Evolutionary conservation across 164 flowering plant genomes (phyloP), one percentile per base, ranked within the genome.

Genomic region (Magnolia changhungtana): DNA sequence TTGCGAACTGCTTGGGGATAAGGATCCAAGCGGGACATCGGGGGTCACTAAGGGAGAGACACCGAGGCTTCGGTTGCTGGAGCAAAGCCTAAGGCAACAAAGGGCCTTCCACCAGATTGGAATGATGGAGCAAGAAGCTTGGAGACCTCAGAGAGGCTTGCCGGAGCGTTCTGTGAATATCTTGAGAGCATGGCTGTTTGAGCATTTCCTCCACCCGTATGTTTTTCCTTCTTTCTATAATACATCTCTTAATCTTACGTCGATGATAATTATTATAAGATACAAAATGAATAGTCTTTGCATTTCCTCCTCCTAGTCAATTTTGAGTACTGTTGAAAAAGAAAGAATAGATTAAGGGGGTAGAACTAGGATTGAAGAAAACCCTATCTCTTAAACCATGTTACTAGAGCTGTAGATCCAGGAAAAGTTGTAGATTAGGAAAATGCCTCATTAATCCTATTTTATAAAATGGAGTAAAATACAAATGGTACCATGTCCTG

Each of bases 151-250:
- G 76, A 81, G 99, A 73, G 98, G 99, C 67, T 74, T 96, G 80
- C 99, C 98, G n/a, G 99, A 96, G 70, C 86, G 97, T 18, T 94
- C 98, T 63, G 98, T 94, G 86, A 93, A 90, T 85, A 90, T 94
- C 78, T 80, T 96, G 72, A 86, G 99, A 78, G 91, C 99, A 52
- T 96, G 99, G 98, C 99, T 96, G 78, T 96, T 96, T 59, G 99
- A 96, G 79, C 99, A 96, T 84, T 96, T 96, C 82, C 92, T 96
- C 72, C 93, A 96, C 77, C 99, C 98, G 99, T 96, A 91, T 75
- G 97, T 89, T 49, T 58, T 66, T 24, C 59, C 27, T 24, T 73
- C 72, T 75, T 37, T 37, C 16, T 70, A 65, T 65, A 27, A 13
- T 20, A 19, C 49, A 27, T 52, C 75, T 19, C 29, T 31, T 27